A percentile compares a stretch with the other conserved stretches of the same genome.
These are phyloP conservation scores for Bipolaris cookei DNA, from an alignment of 2,329 filamentous ascomycete species.

Conservation along the genomic window DNA sequence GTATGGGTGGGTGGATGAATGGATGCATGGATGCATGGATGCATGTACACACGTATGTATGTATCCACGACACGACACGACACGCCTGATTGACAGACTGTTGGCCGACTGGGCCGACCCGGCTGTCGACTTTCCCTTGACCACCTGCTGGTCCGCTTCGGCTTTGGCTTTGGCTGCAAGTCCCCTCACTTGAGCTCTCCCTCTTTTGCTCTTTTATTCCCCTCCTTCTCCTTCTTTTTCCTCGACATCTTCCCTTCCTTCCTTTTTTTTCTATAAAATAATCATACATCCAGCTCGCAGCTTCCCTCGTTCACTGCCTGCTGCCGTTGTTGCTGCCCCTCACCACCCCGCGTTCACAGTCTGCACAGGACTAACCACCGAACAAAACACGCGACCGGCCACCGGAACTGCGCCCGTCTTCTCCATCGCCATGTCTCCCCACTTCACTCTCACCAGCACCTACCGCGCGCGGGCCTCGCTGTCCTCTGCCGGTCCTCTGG, in stretches of 20 bases:
- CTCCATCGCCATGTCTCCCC: conserved; percentile 38
- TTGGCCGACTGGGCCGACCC: neutral
- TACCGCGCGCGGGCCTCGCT: conserved; percentile 56
- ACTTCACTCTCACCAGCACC: conserved; percentile 47
- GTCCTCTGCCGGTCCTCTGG: conserved; percentile 53
- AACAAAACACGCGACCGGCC: neutral
- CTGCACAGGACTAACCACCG: neutral
- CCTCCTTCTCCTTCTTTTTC: conserved; percentile 2
- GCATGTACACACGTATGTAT: neutral
- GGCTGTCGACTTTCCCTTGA: neutral
- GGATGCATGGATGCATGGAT: too few relatives aligned
- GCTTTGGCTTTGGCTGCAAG: neutral
- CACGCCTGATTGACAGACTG: neutral
- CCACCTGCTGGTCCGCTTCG: neutral
- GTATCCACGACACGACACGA: conserved; percentile 7
- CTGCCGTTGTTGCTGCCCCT: conserved; percentile 10
- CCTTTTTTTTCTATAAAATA: neutral
- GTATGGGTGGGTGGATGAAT: too few relatives aligned
- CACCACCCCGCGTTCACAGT: conserved; percentile 13
- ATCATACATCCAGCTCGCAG: neutral
- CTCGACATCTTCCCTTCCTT: neutral
- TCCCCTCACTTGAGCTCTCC: neutral
- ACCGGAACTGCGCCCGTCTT: neutral
- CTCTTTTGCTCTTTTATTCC: neutral
- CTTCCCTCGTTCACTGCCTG: conserved; percentile 6